Evolutionary conservation across 441 rosid genomes (phyloP).

Genomic region (Sinapis alba): DNA sequence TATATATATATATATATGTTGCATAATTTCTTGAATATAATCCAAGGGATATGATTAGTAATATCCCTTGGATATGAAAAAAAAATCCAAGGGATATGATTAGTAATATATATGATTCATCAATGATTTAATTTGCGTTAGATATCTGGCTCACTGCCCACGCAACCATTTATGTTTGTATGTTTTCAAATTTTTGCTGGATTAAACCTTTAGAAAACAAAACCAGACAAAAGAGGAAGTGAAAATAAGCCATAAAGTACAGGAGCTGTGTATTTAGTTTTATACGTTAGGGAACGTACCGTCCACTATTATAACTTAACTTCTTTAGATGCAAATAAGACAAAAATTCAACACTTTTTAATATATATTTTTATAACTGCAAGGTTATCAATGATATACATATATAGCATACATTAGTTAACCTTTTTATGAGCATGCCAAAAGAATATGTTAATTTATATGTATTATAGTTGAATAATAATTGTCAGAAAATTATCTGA

Average conservation of each 20-base stretch:
- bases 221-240: background rate
- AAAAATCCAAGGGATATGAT: too few species aligned
- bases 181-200: too few species aligned
- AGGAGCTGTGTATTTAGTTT: background rate
- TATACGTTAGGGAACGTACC: slow-evolving; percentile 5
- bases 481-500: slow-evolving; percentile 23
- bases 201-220: too few species aligned
- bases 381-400: slow-evolving; percentile 4
- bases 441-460: slow-evolving; percentile 38
- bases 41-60: background rate
- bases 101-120: too few species aligned
- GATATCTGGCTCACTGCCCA: too few species aligned
- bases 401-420: background rate
- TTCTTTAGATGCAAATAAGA: background rate
- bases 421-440: slow-evolving; percentile 53
- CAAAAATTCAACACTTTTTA: slow-evolving; percentile 8
- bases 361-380: background rate
- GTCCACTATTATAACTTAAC: background rate
- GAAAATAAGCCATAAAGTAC: background rate
- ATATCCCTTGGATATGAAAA: too few species aligned
- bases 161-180: too few species aligned
- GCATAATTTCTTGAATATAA: too few species aligned
- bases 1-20: background rate
- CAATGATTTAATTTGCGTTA: too few species aligned
- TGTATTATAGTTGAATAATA: slow-evolving; percentile 44